Base-by-base conservation (phyloP, 306 rosid species). In the Citrullus colocynthis region DNA sequence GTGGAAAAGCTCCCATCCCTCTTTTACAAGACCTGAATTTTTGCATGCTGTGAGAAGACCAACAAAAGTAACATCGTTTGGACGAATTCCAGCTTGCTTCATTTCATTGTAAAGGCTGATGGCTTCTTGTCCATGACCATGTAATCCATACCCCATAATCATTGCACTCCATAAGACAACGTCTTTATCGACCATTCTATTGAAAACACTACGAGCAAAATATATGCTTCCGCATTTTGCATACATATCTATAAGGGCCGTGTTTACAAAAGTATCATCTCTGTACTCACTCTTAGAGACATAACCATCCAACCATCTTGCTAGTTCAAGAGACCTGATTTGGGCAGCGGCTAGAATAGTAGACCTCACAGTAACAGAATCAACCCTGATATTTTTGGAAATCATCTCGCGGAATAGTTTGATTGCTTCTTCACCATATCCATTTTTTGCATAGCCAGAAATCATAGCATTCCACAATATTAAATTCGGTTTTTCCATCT, bases 1-100 rank as follows among this genome's bases (percentile, higher is more conserved):
- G 62, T 62, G 80, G 63, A 78, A 78, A 78, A 78, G 74, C 63
- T 64, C 80, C 80, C 80, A 78, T 64, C 80, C 80, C 49, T 78
- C 80, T 62, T 49, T 52, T 61, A 78, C 80, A 18, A 78, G 12
- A 34, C 80, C 74, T 9, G 80, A 63, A 17, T 78, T 66, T n/a
- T 78, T 78, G 75, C 75, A 78, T 9, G 80, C 80, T 17, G 75
- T 63, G 45, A 78, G 80, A 44, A 78, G 62, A 34, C 75, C 80
- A 18, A 78, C 55, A 63, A 44, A 78, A 18, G 74, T 78, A 24
- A 63, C 44, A 4, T 63, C 52, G n/a, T 78, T 78, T 12, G 75
- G 75, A 48, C 16, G 21, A 28, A 49, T 28, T 49, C 74, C 62
- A 9, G 36, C 62, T 28, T 48, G 60, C 61, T 78, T 78, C 80